Conservation (phyloP, 1,284 basidiomycete species). For the Stygiomarasmius scandens region DNA sequence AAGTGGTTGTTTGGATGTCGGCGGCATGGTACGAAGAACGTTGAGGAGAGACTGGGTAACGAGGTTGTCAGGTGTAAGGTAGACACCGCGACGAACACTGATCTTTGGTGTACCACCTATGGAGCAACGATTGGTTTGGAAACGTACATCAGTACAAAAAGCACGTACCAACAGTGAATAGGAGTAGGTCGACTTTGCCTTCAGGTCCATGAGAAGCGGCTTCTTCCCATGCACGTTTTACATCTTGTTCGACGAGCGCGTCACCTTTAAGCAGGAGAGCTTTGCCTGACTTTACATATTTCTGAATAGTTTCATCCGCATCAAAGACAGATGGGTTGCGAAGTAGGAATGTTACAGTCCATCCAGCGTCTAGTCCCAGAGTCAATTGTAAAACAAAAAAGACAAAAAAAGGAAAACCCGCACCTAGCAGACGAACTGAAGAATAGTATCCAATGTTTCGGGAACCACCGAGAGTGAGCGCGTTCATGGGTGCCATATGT, state of each 20-base stretch:
- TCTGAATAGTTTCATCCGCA: conserved; percentile 46
- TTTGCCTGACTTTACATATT: conserved; percentile 41
- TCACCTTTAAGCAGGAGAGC: too few relatives aligned
- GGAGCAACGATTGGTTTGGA: too few relatives aligned
- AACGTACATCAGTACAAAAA: background rate
- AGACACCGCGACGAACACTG: conserved; percentile 42
- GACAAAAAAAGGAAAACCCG: conserved; percentile 18
- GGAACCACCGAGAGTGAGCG: conserved; percentile 57
- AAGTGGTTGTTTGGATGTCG: conserved; percentile 23
- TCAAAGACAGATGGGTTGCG: conserved; percentile 48
- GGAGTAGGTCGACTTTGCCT: conserved; percentile 39
- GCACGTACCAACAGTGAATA: conserved; percentile 53
- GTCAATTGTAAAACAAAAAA: background rate
- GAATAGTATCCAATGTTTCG: conserved; percentile 65
- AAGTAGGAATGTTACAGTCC: conserved; percentile 53
- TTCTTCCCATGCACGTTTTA: conserved; percentile 46
- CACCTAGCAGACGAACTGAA: conserved; percentile 53
- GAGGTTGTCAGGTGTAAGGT: conserved; percentile 49
- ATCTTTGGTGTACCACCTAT: conserved; percentile 49
- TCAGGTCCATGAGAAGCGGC: conserved; percentile 31
- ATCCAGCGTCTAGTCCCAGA: conserved; percentile 42
- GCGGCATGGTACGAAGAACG: conserved; percentile 49
- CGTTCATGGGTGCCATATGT: conserved; percentile 28
- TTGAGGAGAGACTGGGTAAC: conserved; percentile 53
- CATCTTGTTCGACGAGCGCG: conserved; percentile 46